phyloP scores from a whole-genome alignment of 768 basidiomycete genomes.

The Amanita phalloides region DNA sequence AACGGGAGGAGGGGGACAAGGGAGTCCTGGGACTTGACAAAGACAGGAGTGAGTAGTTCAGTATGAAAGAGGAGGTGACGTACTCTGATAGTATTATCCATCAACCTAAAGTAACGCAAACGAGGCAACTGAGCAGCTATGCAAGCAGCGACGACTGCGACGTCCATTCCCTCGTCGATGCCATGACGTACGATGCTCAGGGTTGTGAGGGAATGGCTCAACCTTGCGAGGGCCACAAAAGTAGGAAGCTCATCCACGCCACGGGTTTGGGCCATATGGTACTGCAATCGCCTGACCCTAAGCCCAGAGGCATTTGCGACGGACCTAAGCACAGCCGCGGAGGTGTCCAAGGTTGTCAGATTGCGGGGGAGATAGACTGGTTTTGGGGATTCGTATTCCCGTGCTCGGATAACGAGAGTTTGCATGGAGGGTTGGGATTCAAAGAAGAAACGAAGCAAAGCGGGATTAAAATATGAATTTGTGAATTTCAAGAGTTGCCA shows the following conservation, averaged over 20 bases:
- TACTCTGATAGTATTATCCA: slow-evolving; percentile 13
- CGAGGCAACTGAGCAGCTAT: slow-evolving; percentile 13
- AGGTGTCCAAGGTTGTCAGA: slow-evolving; percentile 10
- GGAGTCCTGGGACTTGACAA: slow-evolving; percentile 8
- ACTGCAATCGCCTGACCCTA: slow-evolving; percentile 11
- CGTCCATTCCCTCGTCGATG: slow-evolving; percentile 9
- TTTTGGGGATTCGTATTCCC: slow-evolving; percentile 5
- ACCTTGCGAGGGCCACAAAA: slow-evolving; percentile 12
- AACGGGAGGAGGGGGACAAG: slow-evolving; percentile 11
- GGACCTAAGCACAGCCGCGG: slow-evolving; percentile 10
- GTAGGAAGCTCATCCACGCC: slow-evolving; percentile 13
- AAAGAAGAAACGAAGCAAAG: slow-evolving; percentile 10
- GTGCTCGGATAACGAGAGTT: slow-evolving; percentile 1
- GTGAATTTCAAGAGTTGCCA: slow-evolving; percentile 13
- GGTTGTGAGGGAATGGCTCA: slow-evolving; percentile 9
- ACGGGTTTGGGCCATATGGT: slow-evolving; percentile 9
- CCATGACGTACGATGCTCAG: slow-evolving; percentile 12
- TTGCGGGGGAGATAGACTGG: slow-evolving; percentile 8
- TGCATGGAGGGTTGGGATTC: slow-evolving; percentile 8
- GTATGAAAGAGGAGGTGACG: slow-evolving; percentile 3
- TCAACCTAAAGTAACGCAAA: slow-evolving; percentile 13
- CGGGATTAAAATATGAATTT: slow-evolving; percentile 14
- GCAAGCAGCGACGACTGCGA: slow-evolving; percentile 11
- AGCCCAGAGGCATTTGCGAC: slow-evolving; percentile 9
- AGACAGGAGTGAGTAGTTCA: neutral